Percentiles rank a stretch among this genome's conserved stretches.
These are phyloP conservation scores for Pythium oligandrum DNA, from an alignment of 352 stramenopile species.

Conservation along the genomic window DNA sequence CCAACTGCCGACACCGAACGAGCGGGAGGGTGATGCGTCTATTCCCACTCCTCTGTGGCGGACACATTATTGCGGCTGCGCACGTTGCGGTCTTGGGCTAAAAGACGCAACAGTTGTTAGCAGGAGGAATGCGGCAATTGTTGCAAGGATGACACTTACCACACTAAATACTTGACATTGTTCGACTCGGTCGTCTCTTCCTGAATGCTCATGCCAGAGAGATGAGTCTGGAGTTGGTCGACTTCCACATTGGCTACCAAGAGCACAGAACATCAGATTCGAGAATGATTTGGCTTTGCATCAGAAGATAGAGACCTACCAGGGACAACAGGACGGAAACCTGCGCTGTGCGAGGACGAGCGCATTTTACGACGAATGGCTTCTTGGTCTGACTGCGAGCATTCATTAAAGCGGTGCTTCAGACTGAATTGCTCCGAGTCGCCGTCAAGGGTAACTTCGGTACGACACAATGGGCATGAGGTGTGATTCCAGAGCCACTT, in stretches of 20 bases:
- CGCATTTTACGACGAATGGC: slow-evolving; percentile 68
- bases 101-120: slow-evolving; percentile 2
- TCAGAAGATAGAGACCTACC: slow-evolving; percentile 22
- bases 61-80: background rate
- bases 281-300: background rate
- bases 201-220: slow-evolving; percentile 15
- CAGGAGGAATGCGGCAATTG: slow-evolving; percentile 1
- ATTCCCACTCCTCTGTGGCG: too few relatives aligned
- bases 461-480: slow-evolving; percentile 79
- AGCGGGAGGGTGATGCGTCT: too few relatives aligned
- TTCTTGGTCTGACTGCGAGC: slow-evolving; percentile 62
- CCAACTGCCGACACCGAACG: too few relatives aligned
- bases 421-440: slow-evolving; percentile 28
- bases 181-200: slow-evolving; percentile 18
- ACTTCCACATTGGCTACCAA: slow-evolving; percentile 11
- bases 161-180: slow-evolving; percentile 31
- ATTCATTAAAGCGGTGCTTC: slow-evolving; percentile 81
- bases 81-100: slow-evolving; percentile 4
- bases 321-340: slow-evolving; percentile 68
- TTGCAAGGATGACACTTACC: slow-evolving; percentile 11
- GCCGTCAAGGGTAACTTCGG: slow-evolving; percentile 59
- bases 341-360: slow-evolving; percentile 57
- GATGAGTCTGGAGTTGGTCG: slow-evolving; percentile 14
- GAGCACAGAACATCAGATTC: background rate
- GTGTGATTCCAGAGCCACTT: slow-evolving; percentile 86